Evolutionary conservation across 2,329 filamentous ascomycete genomes (phyloP).

Genomic region (Phaeoacremonium minimum): DNA sequence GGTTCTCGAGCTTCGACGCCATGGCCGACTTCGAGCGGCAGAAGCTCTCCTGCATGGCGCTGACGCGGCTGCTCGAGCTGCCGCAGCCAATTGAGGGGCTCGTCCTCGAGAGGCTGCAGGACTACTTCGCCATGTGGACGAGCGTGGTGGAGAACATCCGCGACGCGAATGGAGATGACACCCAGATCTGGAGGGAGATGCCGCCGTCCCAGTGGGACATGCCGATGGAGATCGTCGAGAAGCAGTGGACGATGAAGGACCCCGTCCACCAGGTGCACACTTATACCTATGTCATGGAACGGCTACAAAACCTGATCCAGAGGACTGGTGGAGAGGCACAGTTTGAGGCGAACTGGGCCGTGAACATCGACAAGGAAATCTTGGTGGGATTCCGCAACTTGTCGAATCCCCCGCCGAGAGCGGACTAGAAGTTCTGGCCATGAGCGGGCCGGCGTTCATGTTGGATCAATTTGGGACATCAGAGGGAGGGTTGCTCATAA

Average conservation of each 20-base stretch:
- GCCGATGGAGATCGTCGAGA: conserved; percentile 47
- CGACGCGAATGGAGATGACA: conserved; percentile 51
- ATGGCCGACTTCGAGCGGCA: conserved; percentile 61
- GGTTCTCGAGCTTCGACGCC: conserved; percentile 66
- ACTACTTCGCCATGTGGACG: conserved; percentile 73
- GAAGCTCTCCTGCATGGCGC: conserved; percentile 69
- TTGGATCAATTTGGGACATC: too few relatives aligned
- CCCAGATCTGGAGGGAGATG: conserved; percentile 39
- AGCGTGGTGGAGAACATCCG: conserved; percentile 63
- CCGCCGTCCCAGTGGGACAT: conserved; percentile 48
- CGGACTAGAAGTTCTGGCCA: too few relatives aligned
- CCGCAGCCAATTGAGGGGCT: conserved; percentile 53
- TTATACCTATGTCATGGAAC: conserved; percentile 59
- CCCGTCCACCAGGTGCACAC: conserved; percentile 64
- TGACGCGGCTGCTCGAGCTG: conserved; percentile 68
- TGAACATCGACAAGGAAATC: conserved; percentile 73
- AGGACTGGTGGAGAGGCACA: conserved; percentile 58
- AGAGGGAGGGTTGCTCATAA: too few relatives aligned
- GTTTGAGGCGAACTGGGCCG: conserved; percentile 65
- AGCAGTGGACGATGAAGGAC: conserved; percentile 53
- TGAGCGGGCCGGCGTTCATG: too few relatives aligned
- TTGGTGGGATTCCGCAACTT: conserved; percentile 56
- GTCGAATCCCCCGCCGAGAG: conserved; percentile 1
- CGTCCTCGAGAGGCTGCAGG: conserved; percentile 60
- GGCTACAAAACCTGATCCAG: conserved; percentile 54